Conservation (phyloP, 2,329 filamentous ascomycete species). For the Fonsecaea nubica region DNA sequence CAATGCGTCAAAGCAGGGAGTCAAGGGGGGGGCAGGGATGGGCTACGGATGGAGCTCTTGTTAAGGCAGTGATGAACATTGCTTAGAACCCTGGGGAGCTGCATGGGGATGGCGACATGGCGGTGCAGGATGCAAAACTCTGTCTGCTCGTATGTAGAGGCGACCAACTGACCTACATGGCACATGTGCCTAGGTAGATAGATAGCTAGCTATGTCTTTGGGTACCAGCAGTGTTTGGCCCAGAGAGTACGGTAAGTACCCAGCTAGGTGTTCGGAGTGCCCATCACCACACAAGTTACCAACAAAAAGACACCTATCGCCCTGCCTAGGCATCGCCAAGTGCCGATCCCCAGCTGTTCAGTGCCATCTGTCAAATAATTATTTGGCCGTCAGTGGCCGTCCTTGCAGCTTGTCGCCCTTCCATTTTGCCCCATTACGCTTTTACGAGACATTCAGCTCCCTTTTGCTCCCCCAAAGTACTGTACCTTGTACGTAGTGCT, state of each 20-base stretch:
- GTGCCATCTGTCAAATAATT: constrained; percentile 19
- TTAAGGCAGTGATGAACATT: constrained; percentile 5
- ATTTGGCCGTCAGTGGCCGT: not conserved
- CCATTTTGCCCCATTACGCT: constrained; percentile 14
- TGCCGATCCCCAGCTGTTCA: constrained; percentile 10
- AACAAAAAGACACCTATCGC: not conserved
- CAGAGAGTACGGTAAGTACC: not conserved
- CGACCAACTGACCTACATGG: no score
- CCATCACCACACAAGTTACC: not conserved
- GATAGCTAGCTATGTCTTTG: not conserved
- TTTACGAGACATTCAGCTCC: constrained; percentile 1
- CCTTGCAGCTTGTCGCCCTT: constrained; percentile 17
- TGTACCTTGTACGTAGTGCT: not conserved
- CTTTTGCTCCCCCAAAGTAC: not conserved
- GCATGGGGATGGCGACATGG: constrained; percentile 15
- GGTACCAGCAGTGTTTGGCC: not conserved
- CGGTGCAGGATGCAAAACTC: not conserved
- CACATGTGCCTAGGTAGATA: no score
- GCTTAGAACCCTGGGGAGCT: not conserved
- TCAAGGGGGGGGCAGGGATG: constrained; percentile 15
- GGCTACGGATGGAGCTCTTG: not conserved
- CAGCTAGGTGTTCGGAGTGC: constrained; percentile 1
- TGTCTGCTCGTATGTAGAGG: not conserved
- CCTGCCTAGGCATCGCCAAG: not conserved
- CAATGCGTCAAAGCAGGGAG: constrained; percentile 1